Base-by-base conservation (phyloP, 805 yeast species). In the Wickerhamiella brachini region DNA sequence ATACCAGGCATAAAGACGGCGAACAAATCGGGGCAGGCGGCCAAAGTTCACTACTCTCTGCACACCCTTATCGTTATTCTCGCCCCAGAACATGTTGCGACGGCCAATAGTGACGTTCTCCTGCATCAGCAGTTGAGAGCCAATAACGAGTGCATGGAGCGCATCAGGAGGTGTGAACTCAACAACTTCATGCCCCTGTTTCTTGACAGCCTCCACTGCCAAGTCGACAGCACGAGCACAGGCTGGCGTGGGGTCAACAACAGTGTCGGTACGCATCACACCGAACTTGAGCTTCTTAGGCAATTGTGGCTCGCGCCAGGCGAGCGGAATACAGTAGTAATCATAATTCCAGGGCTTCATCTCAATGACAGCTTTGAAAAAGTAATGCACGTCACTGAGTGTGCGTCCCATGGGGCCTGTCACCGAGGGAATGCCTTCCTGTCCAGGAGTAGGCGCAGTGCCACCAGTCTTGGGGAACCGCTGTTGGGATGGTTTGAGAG, bases 311-410 rank as follows among this genome's bases (percentile, higher is more conserved):
- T 67, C 68, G 53, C 70, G 65, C 81, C 81, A 78, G 7, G 78
- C 77, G 48, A 77, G 57, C 17, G 80, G 79, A 49, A 68, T 59
- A 23, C 69, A 56, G 31, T 68, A 64, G 47, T 77, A 71, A 61
- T 80, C 85, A 44, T 63, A 63, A 29, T 68, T 60, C 84, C 83
- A 80, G 7, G 83, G 83, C 61, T 76, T 66, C 54, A 72, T 66
- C 41, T 67, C 72, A 42, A 79, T 62, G 6, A 71, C 56, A 2
- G 72, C 64, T 57, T 73, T 71, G 66, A 77, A 64, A 51, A 76
- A 72, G 53, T 73, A 70, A 48, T 71, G 70, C 26, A 80, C 62
- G 56, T 78, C 82, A n/a, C 64, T 70, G 8, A 76, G 68, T 3
- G 73, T 64, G 41, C 74, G 63, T 18, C 77, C 71, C 65, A 77